Percentiles rank a stretch among this genome's conserved stretches.
Conservation (phyloP, 768 basidiomycete species). For the Cyathus striatus region DNA sequence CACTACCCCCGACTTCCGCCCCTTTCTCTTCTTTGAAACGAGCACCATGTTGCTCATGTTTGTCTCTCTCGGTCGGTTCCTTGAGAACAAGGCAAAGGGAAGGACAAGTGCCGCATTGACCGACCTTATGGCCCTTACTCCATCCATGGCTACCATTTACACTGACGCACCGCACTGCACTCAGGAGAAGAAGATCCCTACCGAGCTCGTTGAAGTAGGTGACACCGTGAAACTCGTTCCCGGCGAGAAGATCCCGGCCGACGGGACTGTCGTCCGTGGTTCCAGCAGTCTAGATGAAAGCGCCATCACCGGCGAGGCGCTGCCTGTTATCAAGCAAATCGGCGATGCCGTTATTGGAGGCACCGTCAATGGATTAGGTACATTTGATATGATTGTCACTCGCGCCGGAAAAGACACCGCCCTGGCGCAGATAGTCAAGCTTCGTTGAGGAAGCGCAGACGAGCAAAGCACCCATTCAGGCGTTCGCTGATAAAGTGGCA, state of each 20-base stretch:
- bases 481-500: slow-evolving; percentile 90
- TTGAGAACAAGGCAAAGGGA: slow-evolving; percentile 96
- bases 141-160: slow-evolving; percentile 94
- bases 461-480: slow-evolving; percentile 96
- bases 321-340: slow-evolving; percentile 78
- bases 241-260: slow-evolving; percentile 94
- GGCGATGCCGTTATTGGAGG: slow-evolving; percentile 93
- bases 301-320: slow-evolving; percentile 91
- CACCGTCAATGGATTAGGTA: slow-evolving; percentile 95
- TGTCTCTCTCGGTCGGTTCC: slow-evolving; percentile 89
- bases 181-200: slow-evolving; percentile 86
- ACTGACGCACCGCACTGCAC: slow-evolving; percentile 77
- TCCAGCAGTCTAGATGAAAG: slow-evolving; percentile 92
- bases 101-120: slow-evolving; percentile 95
- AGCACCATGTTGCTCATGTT: slow-evolving; percentile 99
- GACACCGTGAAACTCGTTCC: slow-evolving; percentile 93
- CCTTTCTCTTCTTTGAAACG: slow-evolving; percentile 95
- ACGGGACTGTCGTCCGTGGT: slow-evolving; percentile 85
- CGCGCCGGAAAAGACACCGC: slow-evolving; percentile 97
- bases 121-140: slow-evolving; percentile 92
- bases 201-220: slow-evolving; percentile 91
- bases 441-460: slow-evolving; percentile 99
- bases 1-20: slow-evolving; percentile 62
- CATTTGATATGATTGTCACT: slow-evolving; percentile 93
- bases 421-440: slow-evolving; percentile 90